Percentiles rank a stretch among this genome's conserved stretches.
These are phyloP conservation scores for Teunomyces atbi DNA, from an alignment of 805 yeast genomes.

Conservation along the genomic window DNA sequence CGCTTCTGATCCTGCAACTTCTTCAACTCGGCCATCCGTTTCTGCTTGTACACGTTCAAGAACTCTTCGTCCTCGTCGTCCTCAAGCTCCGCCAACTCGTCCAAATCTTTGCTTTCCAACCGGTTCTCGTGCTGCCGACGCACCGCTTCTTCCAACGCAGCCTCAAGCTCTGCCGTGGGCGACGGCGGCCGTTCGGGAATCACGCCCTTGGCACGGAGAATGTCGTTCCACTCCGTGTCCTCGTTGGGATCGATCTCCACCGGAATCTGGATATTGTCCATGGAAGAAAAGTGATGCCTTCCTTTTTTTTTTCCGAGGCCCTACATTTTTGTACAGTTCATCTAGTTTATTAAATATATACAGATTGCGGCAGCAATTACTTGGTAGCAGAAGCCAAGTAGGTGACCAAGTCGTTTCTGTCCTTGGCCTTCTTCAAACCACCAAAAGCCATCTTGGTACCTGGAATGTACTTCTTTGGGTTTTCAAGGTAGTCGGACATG, in stretches of 20 bases:
- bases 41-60: slow-evolving; percentile 69
- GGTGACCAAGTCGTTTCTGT: slow-evolving; percentile 94
- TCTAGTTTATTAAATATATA: neutral
- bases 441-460: slow-evolving; percentile 99
- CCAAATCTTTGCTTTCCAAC: slow-evolving; percentile 70
- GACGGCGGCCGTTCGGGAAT: slow-evolving; percentile 91
- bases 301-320: neutral
- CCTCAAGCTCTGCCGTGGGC: slow-evolving; percentile 83
- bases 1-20: slow-evolving; percentile 54
- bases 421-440: slow-evolving; percentile 98
- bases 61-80: slow-evolving; percentile 95
- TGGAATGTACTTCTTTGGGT: slow-evolving; percentile 99
- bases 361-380: slow-evolving; percentile 18
- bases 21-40: slow-evolving; percentile 73
- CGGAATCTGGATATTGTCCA: slow-evolving; percentile 47
- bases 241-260: slow-evolving; percentile 93
- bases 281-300: neutral
- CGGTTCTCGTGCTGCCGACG: slow-evolving; percentile 78
- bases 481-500: slow-evolving; percentile 93
- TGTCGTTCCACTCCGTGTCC: slow-evolving; percentile 99
- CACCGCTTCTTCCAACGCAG: slow-evolving; percentile 81
- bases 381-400: slow-evolving; percentile 59
- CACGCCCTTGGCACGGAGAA: slow-evolving; percentile 82
- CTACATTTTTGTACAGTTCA: neutral
- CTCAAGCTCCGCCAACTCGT: slow-evolving; percentile 83